Evolutionary conservation across 2,329 filamentous ascomycete species (phyloP).

Genomic region (Phialocephala subalpina): DNA sequence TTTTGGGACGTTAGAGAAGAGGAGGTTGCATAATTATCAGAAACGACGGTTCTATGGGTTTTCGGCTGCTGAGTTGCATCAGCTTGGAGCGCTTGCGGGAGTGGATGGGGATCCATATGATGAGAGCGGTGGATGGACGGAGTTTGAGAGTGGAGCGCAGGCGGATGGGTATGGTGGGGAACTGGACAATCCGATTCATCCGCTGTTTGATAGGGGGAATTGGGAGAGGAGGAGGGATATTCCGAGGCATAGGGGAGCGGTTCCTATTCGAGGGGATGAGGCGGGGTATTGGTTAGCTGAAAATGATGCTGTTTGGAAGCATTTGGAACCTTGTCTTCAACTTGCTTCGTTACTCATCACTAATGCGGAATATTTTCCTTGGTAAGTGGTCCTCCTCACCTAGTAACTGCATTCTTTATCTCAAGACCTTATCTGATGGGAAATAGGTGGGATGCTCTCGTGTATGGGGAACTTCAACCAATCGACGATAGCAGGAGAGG

Average conservation of each 20-base stretch:
- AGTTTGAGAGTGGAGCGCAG: background rate
- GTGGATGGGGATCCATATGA: background rate
- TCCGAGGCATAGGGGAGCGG: constrained; percentile 14
- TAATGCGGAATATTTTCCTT: constrained; percentile 16
- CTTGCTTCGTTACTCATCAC: constrained; percentile 13
- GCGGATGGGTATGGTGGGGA: background rate
- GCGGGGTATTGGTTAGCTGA: constrained; percentile 24
- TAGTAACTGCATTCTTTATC: background rate
- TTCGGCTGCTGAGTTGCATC: background rate
- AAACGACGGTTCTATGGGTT: constrained; percentile 11
- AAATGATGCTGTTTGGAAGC: constrained; percentile 16
- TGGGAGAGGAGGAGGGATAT: constrained; percentile 22
- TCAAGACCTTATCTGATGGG: background rate
- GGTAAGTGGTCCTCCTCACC: constrained; percentile 1
- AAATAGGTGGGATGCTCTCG: constrained; percentile 19
- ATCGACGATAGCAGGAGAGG: background rate
- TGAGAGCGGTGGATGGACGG: background rate
- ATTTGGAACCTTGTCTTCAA: constrained; percentile 6
- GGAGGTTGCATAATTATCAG: constrained; percentile 7
- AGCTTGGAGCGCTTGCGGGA: background rate
- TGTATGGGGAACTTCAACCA: constrained; percentile 3
- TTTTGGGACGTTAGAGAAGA: background rate
- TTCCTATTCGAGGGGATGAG: constrained; percentile 19
- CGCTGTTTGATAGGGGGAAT: constrained; percentile 11
- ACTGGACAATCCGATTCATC: constrained; percentile 18